Conservation (phyloP, 345 rosid species). For the Gossypium stocksii region DNA sequence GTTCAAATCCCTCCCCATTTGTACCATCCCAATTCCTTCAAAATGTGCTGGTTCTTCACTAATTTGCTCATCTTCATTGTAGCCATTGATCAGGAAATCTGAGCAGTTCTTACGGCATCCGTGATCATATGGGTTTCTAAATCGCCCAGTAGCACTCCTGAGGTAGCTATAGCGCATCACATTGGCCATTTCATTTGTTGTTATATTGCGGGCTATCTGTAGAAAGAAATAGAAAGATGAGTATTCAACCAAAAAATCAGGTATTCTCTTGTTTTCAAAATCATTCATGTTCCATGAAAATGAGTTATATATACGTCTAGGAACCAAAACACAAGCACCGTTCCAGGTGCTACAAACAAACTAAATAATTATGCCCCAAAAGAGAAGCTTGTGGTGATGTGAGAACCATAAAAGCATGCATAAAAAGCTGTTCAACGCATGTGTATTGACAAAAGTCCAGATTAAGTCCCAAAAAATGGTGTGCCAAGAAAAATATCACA, state of each 20-base stretch:
- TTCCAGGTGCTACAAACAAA: background rate
- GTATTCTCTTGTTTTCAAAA: background rate
- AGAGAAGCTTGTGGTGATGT: background rate
- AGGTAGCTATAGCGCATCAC: conserved; percentile 87
- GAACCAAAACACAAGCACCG: background rate
- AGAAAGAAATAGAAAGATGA: background rate
- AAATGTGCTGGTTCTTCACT: conserved; percentile 41
- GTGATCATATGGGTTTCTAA: conserved; percentile 92
- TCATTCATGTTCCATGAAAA: background rate
- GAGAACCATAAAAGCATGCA: background rate
- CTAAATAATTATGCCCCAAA: background rate
- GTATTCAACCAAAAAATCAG: background rate
- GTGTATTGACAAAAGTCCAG: background rate
- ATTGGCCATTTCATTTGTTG: conserved; percentile 97
- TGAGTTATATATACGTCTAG: too few relatives aligned
- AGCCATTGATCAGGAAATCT: conserved; percentile 80
- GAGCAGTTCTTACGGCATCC: conserved; percentile 83
- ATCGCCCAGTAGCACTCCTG: conserved; percentile 78
- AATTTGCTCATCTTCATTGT: conserved; percentile 69
- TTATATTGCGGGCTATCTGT: conserved; percentile 90
- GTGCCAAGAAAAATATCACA: background rate
- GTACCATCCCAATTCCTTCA: conserved; percentile 85
- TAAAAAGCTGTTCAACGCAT: background rate
- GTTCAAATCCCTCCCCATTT: conserved; percentile 47
- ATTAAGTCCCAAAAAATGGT: background rate